Evolutionary conservation across 108 stramenopile species (phyloP), one percentile per base, ranked within the genome.

Genomic region (Nitzschia sp.): DNA sequence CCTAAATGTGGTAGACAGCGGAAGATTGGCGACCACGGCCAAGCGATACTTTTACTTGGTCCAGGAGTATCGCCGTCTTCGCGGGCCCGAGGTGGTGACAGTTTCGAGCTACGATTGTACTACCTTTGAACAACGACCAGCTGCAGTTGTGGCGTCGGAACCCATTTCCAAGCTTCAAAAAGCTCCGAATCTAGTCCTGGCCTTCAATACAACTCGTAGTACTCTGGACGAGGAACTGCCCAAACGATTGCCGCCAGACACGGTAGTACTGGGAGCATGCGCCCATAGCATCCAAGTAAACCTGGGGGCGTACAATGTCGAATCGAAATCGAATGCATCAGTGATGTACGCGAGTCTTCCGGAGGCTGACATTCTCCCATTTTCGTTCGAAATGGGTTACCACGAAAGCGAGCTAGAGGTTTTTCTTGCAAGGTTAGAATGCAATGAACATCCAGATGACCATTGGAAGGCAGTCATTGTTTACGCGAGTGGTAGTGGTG

Each of bases 381-480:
- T 80, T 74, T 38, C 11, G 1, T 36, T 82, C 16, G 63, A 61
- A 5, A 61, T 16, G 1, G 21, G n/a, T 31, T 19, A 71, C 27
- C 31, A 56, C 8, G 77, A 52, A 15, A 15, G 13, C 21, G 30
- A 32, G 4, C 3, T 31, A 31, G 27, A 56, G 17, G 28, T 5
- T 6, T 32, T 31, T 26, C 35, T 38, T 5, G 32, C 25, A 21
- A 54, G n/a, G 47, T 28, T 22, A 17, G 53, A 29, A 56, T 48
- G 35, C 41, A 32, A 55, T 6, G 23, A 59, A 13, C n/a, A n/a
- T n/a, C 21, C 5, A 1, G 36, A 21, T 25, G 45, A 44, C 3
- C 27, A 31, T 53, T 80, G 76, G 77, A 80, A 81, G 41, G 85
- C 74, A 9, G 50, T 82, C 28, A 77, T 85, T 45, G 58, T 85